Conservation (phyloP, 768 basidiomycete genomes). For the Amanita muscaria region DNA sequence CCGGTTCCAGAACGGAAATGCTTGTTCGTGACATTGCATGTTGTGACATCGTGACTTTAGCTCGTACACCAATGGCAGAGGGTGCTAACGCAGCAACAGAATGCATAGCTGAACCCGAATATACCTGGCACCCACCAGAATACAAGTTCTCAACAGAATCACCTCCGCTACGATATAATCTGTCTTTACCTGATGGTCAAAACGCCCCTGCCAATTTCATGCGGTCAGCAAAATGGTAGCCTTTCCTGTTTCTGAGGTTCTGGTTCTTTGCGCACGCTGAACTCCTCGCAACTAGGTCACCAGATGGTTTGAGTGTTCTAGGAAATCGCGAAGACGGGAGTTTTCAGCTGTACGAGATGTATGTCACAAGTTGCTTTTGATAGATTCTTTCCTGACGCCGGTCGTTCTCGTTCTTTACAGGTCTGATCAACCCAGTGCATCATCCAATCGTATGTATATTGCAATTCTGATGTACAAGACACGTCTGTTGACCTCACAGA, state of each 20-base stretch:
- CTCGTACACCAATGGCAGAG: too few relatives aligned
- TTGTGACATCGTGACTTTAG: too few relatives aligned
- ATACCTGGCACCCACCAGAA: too few relatives aligned
- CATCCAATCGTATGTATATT: background rate
- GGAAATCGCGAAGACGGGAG: slow-evolving; percentile 64
- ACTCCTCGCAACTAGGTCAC: slow-evolving; percentile 40
- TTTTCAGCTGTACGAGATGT: slow-evolving; percentile 50
- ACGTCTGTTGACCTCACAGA: background rate
- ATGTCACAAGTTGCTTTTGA: slow-evolving; percentile 13
- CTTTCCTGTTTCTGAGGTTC: background rate
- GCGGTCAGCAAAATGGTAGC: slow-evolving; percentile 47
- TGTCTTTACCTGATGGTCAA: too few relatives aligned
- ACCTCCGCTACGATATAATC: too few relatives aligned
- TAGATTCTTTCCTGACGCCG: background rate
- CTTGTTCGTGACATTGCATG: too few relatives aligned
- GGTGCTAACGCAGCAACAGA: too few relatives aligned
- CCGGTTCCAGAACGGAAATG: too few relatives aligned
- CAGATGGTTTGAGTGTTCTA: slow-evolving; percentile 63
- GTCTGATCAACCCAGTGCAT: background rate
- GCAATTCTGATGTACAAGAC: background rate
- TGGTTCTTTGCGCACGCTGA: slow-evolving; percentile 1
- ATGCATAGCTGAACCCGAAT: too few relatives aligned
- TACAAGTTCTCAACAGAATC: too few relatives aligned
- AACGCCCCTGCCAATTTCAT: slow-evolving; percentile 35
- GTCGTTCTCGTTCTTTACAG: background rate